Conservation (phyloP, 2,329 filamentous ascomycete species). For the Cadophora luteo-olivacea region DNA sequence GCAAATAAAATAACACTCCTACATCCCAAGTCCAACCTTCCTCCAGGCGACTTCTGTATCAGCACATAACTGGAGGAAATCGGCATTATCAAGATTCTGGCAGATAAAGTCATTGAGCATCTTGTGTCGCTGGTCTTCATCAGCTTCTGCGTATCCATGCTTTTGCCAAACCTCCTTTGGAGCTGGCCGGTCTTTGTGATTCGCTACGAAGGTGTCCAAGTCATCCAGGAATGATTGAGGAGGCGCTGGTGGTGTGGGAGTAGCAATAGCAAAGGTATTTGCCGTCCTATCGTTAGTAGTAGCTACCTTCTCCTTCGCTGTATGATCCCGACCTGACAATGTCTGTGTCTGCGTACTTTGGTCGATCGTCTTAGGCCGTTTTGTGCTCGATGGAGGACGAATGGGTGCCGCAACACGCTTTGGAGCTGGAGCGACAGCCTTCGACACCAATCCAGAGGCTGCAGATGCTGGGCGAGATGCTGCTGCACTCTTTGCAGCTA, state of each 20-base stretch:
- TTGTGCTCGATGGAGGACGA: constrained; percentile 25
- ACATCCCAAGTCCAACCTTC: constrained; percentile 45
- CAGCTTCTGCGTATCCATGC: constrained; percentile 37
- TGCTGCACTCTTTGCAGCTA: constrained; percentile 34
- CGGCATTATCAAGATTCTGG: constrained; percentile 54
- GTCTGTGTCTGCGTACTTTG: constrained; percentile 42
- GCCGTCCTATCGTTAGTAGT: constrained; percentile 8
- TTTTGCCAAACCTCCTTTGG: constrained; percentile 39
- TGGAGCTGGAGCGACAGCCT: constrained; percentile 29
- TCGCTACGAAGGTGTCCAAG: constrained; percentile 37
- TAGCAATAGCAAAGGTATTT: neutral
- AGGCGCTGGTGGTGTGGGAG: constrained; percentile 24
- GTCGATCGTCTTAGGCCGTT: constrained; percentile 42
- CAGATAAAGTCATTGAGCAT: constrained; percentile 57
- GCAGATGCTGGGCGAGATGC: constrained; percentile 26
- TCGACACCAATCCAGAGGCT: constrained; percentile 32
- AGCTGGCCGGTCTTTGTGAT: constrained; percentile 35
- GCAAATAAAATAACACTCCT: neutral
- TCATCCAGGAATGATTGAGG: constrained; percentile 32
- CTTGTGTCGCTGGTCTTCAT: constrained; percentile 48
- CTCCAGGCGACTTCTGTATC: constrained; percentile 58
- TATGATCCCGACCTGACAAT: constrained; percentile 32
- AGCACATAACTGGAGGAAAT: constrained; percentile 57
- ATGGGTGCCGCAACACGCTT: constrained; percentile 27
- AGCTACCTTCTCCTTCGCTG: constrained; percentile 8